Conservation (phyloP, 2,329 filamentous ascomycete species). For the Cladophialophora immunda region DNA sequence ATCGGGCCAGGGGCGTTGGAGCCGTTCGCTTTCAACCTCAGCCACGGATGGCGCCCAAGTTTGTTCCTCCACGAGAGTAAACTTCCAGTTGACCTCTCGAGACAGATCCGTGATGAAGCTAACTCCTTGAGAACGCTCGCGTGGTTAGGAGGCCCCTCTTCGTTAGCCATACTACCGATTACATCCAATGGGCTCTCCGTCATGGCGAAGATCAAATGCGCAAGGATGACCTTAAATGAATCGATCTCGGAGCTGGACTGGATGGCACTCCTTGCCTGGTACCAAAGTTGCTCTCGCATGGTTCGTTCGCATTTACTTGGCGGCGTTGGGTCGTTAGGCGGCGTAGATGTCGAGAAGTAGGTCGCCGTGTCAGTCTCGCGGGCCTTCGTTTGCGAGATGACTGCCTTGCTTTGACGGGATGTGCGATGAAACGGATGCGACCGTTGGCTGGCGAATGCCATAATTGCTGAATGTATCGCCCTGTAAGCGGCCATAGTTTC, state of each 20-base stretch:
- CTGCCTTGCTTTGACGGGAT: constrained; percentile 35
- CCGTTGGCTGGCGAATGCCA: constrained; percentile 57
- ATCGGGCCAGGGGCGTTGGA: background rate
- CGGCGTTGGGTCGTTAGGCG: constrained; percentile 1
- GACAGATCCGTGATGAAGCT: constrained; percentile 29
- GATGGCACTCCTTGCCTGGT: constrained; percentile 52
- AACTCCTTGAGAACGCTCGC: constrained; percentile 22
- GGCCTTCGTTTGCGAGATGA: constrained; percentile 16
- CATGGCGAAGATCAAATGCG: constrained; percentile 56
- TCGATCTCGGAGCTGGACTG: constrained; percentile 50
- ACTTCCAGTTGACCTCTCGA: constrained; percentile 33
- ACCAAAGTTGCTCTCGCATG: constrained; percentile 52
- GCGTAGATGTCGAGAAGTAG: background rate
- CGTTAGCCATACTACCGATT: background rate
- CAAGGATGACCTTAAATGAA: constrained; percentile 56
- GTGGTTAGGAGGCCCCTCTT: constrained; percentile 29
- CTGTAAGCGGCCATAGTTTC: constrained; percentile 52
- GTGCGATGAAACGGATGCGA: constrained; percentile 31
- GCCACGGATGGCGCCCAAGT: constrained; percentile 25
- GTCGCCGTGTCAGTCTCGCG: constrained; percentile 9
- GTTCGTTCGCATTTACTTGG: constrained; percentile 42
- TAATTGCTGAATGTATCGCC: constrained; percentile 53
- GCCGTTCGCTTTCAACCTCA: constrained; percentile 7
- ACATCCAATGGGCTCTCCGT: constrained; percentile 51
- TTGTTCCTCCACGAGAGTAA: constrained; percentile 30